Evolutionary conservation across 1,139 yeast species (phyloP), one percentile per base, ranked within the genome.

Genomic region (Yamadazyma oceani): DNA sequence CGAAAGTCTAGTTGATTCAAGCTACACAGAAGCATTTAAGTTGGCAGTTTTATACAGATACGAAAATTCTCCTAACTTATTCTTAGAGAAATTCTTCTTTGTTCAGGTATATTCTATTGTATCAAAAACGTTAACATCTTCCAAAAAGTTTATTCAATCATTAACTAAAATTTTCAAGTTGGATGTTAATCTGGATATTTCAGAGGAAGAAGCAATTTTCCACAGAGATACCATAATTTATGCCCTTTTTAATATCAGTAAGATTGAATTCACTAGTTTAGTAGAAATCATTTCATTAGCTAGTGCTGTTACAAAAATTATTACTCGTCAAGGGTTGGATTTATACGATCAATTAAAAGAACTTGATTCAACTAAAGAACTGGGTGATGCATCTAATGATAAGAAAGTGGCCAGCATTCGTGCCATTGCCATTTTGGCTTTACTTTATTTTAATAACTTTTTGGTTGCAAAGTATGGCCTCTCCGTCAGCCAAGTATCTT

Each of bases 1-100:
- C 51, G 90, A 85, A 52, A 77, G 88, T 2, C 64, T 88, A 51
- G 73, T 85, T 19, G 89, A 83, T 39, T 64, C 81, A 2, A 73
- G 81, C 40, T 80, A 85, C 48, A 57, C 69, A 1, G 85, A 82
- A 43, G 92, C 92, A 0, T 55, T 86, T n/a, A 73, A 64, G 36
- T 45, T 68, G 22, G 85, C 88, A 0, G 70, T 74, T 2, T 53
- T 58, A 1, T 80, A 78, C 51, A 55, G 75, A 17, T 55, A 51
- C 37, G 45, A 53, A 22, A 44, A 64, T 17, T 52, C 65, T 4
- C 34, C 49, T 34, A 32, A 53, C 44, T 31, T 55, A 14, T 46
- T 52, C 16, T 32, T 34, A 10, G 62, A 56, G 26, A 35, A 36
- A 3, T 40, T 35, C 9, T 62, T 63, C 37, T 46, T 69, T 6